A percentile compares a stretch with the other conserved stretches of the same genome.
Evolutionary conservation across 208 protist genomes (phyloP).

Genomic region (Trypanosoma lewisi): DNA sequence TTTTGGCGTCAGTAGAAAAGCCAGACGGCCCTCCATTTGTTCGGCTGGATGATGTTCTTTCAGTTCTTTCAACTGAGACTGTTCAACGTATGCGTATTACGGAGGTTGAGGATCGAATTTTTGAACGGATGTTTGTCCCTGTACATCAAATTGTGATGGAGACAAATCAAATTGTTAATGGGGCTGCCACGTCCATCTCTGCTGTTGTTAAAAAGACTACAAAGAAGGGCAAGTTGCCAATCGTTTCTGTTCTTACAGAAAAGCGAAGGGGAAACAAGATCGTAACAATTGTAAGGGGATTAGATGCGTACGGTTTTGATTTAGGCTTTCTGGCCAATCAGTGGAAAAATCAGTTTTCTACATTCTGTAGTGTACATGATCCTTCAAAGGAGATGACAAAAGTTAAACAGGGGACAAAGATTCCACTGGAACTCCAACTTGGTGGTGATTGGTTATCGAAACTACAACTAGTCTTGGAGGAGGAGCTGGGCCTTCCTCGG

Average conservation of each 20-base stretch:
- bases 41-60: slow-evolving; percentile 37
- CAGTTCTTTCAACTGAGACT: slow-evolving; percentile 18
- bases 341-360: slow-evolving; percentile 67
- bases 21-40: slow-evolving; percentile 34
- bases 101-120: slow-evolving; percentile 29
- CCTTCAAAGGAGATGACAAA: slow-evolving; percentile 46
- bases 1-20: slow-evolving; percentile 27
- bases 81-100: slow-evolving; percentile 30
- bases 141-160: slow-evolving; percentile 63
- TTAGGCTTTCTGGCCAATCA: slow-evolving; percentile 34
- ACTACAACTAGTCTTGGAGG: slow-evolving; percentile 35
- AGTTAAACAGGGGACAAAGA: slow-evolving; percentile 56
- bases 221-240: slow-evolving; percentile 40
- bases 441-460: slow-evolving; percentile 42
- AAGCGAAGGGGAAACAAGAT: slow-evolving; percentile 46
- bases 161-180: slow-evolving; percentile 25
- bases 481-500: slow-evolving; percentile 36
- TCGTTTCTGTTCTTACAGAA: slow-evolving; percentile 46
- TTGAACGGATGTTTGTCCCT: slow-evolving; percentile 35
- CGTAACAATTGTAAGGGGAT: slow-evolving; percentile 57
- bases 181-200: slow-evolving; percentile 4
- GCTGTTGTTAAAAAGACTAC: slow-evolving; percentile 23
- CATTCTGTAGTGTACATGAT: slow-evolving; percentile 52
- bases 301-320: slow-evolving; percentile 65
- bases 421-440: slow-evolving; percentile 57